Evolutionary conservation across 2,329 filamentous ascomycete species (phyloP), one percentile per base, ranked within the genome.

Genomic region (Fusarium abutilonis): DNA sequence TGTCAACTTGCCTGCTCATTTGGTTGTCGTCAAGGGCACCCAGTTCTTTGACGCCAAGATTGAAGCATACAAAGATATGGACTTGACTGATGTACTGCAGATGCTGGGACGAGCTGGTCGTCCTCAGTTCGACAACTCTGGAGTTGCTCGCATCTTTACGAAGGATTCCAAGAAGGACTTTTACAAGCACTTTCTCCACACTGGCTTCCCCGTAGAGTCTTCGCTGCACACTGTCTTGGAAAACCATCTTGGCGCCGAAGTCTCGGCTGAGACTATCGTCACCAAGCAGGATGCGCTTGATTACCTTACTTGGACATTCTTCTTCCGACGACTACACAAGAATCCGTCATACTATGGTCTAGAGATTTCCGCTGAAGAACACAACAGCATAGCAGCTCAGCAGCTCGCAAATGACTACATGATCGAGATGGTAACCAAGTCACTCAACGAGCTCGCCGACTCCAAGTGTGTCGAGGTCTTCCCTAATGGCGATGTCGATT

Each of bases 271-370:
- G 67, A 99, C 95, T 1, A 91, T 99, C 46, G 82, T 89, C 29
- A 96, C 93, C 9, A 97, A 97, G 76, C 95, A 99, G 77, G 95
- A 99, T 77, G 95, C 95, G 1, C 84, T 99, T 4, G 96, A 99
- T 76, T 99, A 99, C 73, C 79, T 99, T 49, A 99, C 95, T 0
- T 99, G 96, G 95, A 99, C 96, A 1, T 99, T 99, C 81, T 99
- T 99, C 85, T 99, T 99, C 84, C 87, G 96, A 3, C 85, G 95
- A 10, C 80, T 99, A 35, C 95, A 99, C 80, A 99, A 99, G 82
- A 99, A 99, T 70, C 95, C 95, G 2, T 96, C 93, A 0, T 99
- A 97, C 78, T 99, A 99, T 69, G 96, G 96, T 1, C 87, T 99
- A 0, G 91, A 97, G 73, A 95, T 99, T 40, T 92, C 91, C 0